Conservation (phyloP, 306 rosid species). For the Quercus suber region DNA sequence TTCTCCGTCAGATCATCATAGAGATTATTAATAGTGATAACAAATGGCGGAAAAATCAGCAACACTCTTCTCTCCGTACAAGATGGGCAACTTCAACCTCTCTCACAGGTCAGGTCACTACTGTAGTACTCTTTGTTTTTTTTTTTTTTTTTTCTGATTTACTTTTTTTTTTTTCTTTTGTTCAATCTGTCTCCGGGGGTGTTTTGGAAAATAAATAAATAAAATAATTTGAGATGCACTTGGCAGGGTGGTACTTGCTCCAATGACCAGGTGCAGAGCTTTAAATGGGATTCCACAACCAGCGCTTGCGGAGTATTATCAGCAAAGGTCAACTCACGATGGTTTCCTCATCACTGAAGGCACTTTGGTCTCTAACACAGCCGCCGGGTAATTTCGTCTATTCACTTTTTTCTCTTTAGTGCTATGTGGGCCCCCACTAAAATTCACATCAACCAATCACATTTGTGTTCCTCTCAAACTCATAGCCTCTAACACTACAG, state of each 20-base stretch:
- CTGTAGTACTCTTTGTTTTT: no score
- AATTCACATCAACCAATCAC: neutral
- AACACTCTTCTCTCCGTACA: slow-evolving; percentile 55
- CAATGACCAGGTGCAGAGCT: slow-evolving; percentile 59
- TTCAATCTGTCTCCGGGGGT: no score
- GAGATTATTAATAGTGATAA: neutral
- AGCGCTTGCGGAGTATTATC: slow-evolving; percentile 42
- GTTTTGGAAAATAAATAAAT: neutral
- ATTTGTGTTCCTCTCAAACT: neutral
- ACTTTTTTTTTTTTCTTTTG: no score
- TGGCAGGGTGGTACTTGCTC: slow-evolving; percentile 60
- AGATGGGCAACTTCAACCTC: slow-evolving; percentile 49
- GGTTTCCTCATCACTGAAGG: slow-evolving; percentile 58
- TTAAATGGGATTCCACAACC: slow-evolving; percentile 39
- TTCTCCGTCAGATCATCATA: neutral
- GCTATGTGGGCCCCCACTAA: neutral
- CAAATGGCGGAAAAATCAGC: slow-evolving; percentile 40
- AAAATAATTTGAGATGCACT: neutral
- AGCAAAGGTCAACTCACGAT: slow-evolving; percentile 46
- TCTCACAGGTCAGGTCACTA: slow-evolving; percentile 44
- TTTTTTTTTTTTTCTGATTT: no score
- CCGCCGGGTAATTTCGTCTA: slow-evolving; percentile 46
- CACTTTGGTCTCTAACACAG: slow-evolving; percentile 38
- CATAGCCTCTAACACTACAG: neutral
- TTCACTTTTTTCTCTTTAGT: neutral